Conservation (phyloP, 2,329 filamentous ascomycete species). For the Fusarium sp. region DNA sequence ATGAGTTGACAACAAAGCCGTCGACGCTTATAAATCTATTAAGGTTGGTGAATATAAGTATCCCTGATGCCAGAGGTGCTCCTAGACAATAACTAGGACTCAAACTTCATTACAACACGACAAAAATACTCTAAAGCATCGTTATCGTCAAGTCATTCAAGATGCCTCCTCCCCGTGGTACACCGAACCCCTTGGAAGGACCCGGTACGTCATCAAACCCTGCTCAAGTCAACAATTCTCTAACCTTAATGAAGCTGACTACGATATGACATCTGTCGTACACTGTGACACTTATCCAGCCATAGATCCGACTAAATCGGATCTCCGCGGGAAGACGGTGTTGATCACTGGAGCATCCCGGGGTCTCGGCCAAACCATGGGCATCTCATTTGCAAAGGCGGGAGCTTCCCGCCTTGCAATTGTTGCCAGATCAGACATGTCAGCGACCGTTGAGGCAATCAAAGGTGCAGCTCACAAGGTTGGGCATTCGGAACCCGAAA, state of each 20-base stretch:
- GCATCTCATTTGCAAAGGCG: conserved; percentile 62
- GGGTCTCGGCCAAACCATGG: conserved; percentile 62
- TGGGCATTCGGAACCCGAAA: conserved; percentile 39
- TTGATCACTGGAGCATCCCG: conserved; percentile 64
- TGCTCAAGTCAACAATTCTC: background rate
- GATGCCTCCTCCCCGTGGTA: background rate
- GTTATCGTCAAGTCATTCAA: background rate
- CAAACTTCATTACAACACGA: background rate
- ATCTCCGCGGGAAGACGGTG: conserved; percentile 50
- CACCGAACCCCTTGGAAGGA: background rate
- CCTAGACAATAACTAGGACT: background rate
- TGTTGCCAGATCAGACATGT: conserved; percentile 57
- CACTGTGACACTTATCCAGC: conserved; percentile 52
- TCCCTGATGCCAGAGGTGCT: background rate
- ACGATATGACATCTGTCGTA: background rate
- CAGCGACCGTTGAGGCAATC: conserved; percentile 45
- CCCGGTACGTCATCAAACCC: background rate
- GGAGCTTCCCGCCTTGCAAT: conserved; percentile 61
- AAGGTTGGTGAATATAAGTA: background rate
- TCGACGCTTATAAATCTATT: background rate
- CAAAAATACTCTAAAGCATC: background rate
- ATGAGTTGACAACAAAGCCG: background rate
- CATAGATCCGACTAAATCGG: conserved; percentile 55
- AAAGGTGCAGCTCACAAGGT: conserved; percentile 47
- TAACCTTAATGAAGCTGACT: background rate